Base-by-base conservation (phyloP, 2,329 filamentous ascomycete species). In the Clarireedia monteithiana region DNA sequence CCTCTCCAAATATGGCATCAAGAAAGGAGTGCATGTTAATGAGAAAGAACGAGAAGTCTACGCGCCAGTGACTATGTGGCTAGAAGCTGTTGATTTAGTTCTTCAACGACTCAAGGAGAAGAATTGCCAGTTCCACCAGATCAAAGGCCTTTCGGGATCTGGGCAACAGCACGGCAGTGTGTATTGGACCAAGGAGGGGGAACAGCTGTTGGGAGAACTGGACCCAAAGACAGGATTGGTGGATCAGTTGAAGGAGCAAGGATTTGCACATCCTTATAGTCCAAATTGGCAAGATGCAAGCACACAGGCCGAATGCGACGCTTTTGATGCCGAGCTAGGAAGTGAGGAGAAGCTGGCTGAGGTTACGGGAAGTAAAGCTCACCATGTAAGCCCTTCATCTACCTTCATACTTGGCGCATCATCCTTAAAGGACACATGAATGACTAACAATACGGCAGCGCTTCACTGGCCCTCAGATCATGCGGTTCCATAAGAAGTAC, bases 281-380 rank as follows among this genome's bases (percentile, higher is more conserved):
- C 94, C 94, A 6, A 99, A 97, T 71, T 99, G 94, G 94, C 94
- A 97, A 74, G 94, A 99, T 71, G 87, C 91, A 59, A 96, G 91
- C 73, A 97, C 94, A 2, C 91, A 96, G 74, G 78, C 78, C 62
- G 89, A 99, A 73, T 96, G 91, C 69, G 91, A 96, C 69, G 78
- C 82, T 60, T 97, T 97, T 68, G 91, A 97, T 70, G 79, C 75
- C 5, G 75, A 77, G 53, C 74, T 96, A 6, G 88, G 88, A 0
- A 77, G 77, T 6, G 76, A 81, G 2, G 79, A 86, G 65, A 77
- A 79, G 60, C 74, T 99, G 64, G 94, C 94, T 0, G 73, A 86
- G 52, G 83, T 82, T 20, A 96, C 94, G 9, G 94, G 94, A 30
- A 96, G 92, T 69, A 87, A 91, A 63, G 94, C 94, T 3, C 94